Evolutionary conservation across 345 rosid genomes (phyloP).

Genomic region (Abelmoschus esculentus): DNA sequence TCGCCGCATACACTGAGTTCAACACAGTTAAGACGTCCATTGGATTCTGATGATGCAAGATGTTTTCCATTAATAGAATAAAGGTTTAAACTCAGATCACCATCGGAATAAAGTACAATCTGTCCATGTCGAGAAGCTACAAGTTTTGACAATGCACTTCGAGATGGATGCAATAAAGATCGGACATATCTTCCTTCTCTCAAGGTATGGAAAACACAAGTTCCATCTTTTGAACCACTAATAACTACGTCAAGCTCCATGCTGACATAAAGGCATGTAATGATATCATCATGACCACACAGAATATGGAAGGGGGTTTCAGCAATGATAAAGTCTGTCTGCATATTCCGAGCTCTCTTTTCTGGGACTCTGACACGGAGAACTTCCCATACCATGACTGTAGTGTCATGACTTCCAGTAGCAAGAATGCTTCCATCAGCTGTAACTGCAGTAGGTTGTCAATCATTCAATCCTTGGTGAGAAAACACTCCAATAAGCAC

Average conservation of each 20-base stretch:
- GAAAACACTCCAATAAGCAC: constrained; percentile 1
- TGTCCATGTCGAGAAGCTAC: constrained; percentile 79
- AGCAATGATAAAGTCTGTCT: constrained; percentile 49
- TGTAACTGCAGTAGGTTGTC: constrained; percentile 53
- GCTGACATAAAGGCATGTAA: constrained; percentile 78
- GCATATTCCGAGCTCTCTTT: constrained; percentile 50
- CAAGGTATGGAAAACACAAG: constrained; percentile 83
- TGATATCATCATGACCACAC: constrained; percentile 90
- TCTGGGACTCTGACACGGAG: constrained; percentile 49
- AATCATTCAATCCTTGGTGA: constrained; percentile 11
- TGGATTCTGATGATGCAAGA: constrained; percentile 83
- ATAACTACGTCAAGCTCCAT: constrained; percentile 88
- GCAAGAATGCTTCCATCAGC: constrained; percentile 82
- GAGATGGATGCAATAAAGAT: constrained; percentile 76
- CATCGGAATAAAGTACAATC: constrained; percentile 74
- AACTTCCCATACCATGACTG: constrained; percentile 95
- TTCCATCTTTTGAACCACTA: constrained; percentile 98
- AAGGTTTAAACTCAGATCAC: constrained; percentile 83
- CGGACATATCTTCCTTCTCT: constrained; percentile 87
- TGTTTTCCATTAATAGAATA: constrained; percentile 91
- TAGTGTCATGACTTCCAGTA: constrained; percentile 94
- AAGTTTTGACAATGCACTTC: constrained; percentile 76
- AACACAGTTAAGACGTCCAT: constrained; percentile 82
- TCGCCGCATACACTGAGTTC: constrained; percentile 84
- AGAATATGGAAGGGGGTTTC: constrained; percentile 94